A percentile compares a stretch with the other conserved stretches of the same genome.
These are phyloP conservation scores for Plantago ovata DNA, from an alignment of 257 asterid genomes.

Conservation along the genomic window DNA sequence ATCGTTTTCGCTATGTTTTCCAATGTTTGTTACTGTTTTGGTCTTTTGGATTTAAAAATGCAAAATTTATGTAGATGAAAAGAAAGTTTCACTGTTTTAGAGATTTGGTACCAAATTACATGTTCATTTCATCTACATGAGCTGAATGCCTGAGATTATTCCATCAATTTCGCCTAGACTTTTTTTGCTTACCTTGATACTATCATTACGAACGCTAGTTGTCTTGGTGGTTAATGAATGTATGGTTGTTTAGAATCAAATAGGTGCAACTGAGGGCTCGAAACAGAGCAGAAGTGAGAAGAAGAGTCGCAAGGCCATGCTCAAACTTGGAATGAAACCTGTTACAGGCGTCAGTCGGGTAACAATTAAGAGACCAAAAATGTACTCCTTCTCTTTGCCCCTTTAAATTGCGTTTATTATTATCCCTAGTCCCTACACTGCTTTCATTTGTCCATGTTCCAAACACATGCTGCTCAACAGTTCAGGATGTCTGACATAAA, in stretches of 20 bases:
- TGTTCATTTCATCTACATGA: too few species aligned
- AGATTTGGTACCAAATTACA: too few species aligned
- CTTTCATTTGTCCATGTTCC: conserved; percentile 31
- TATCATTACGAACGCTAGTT: too few species aligned
- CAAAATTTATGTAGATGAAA: too few species aligned
- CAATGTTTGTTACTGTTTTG: too few species aligned
- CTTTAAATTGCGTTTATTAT: too few species aligned
- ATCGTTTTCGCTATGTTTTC: too few species aligned
- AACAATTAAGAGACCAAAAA: conserved; percentile 81
- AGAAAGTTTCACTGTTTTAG: too few species aligned
- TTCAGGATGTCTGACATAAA: conserved; percentile 80
- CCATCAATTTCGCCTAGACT: too few species aligned
- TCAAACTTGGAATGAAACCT: conserved; percentile 92
- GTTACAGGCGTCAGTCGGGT: conserved; percentile 80
- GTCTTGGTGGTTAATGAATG: conserved; percentile 1
- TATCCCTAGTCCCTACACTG: neutral
- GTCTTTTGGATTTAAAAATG: too few species aligned
- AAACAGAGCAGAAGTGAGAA: conserved; percentile 98
- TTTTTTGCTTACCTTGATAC: too few species aligned
- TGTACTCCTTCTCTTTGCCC: conserved; percentile 31
- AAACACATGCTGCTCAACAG: conserved; percentile 92
- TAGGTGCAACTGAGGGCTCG: conserved; percentile 57
- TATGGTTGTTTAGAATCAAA: conserved; percentile 5
- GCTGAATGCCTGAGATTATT: too few species aligned
- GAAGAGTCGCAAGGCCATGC: conserved; percentile 94